phyloP scores from a whole-genome alignment of 345 rosid species.

The Populus nigra region DNA sequence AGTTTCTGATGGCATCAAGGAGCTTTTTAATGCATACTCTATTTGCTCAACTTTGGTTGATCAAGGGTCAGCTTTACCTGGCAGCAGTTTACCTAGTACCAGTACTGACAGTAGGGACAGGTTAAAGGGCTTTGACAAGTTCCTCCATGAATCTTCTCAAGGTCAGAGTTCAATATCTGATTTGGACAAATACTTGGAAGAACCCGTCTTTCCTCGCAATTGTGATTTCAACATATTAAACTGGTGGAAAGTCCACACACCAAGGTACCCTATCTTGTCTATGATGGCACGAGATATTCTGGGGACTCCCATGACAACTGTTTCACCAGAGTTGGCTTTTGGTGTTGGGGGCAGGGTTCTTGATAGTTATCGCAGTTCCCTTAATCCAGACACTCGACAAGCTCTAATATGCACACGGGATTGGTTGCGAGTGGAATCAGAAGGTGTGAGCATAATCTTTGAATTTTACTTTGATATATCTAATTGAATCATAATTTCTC shows the following conservation, averaged over 20 bases:
- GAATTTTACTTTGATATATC: neutral
- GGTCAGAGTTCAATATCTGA: conserved; percentile 58
- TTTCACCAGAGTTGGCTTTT: conserved; percentile 54
- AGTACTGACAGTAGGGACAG: conserved; percentile 61
- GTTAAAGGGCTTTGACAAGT: conserved; percentile 84
- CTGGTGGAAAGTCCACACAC: conserved; percentile 97
- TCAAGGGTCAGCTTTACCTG: conserved; percentile 75
- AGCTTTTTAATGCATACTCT: conserved; percentile 78
- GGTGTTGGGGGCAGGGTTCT: conserved; percentile 54
- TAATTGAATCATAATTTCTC: neutral
- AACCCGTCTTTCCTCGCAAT: conserved; percentile 80
- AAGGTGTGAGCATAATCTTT: conserved; percentile 42
- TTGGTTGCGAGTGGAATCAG: conserved; percentile 63
- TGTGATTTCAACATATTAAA: conserved; percentile 77
- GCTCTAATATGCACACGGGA: conserved; percentile 84
- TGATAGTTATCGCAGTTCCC: conserved; percentile 50
- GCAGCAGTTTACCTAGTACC: conserved; percentile 60
- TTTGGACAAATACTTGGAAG: conserved; percentile 85
- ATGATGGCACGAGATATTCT: conserved; percentile 91
- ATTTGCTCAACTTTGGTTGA: conserved; percentile 71
- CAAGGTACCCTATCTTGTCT: conserved; percentile 90
- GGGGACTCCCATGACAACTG: conserved; percentile 78
- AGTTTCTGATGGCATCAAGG: conserved; percentile 72
- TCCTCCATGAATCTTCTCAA: conserved; percentile 81
- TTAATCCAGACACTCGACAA: conserved; percentile 63